phyloP scores from a whole-genome alignment of 1,139 yeast species.

The Kodamaea fungicola region DNA sequence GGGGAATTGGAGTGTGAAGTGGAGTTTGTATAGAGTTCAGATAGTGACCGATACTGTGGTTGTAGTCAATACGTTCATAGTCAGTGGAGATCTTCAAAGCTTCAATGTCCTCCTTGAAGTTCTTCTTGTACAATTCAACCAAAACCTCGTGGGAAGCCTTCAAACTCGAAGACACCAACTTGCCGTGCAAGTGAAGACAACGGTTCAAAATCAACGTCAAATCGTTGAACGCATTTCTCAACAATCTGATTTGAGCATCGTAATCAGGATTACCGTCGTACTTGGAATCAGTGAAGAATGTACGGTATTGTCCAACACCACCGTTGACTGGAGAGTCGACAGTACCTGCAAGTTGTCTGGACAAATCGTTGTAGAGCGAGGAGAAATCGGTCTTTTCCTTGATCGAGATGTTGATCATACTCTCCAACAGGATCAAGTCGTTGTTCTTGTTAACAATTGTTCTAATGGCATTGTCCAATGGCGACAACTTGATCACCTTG shows the following conservation, averaged over 20 bases:
- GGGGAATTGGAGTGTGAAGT: slow-evolving; percentile 7
- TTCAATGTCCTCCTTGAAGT: slow-evolving; percentile 65
- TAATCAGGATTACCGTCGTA: slow-evolving; percentile 41
- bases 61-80: slow-evolving; percentile 26
- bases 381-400: slow-evolving; percentile 52
- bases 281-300: slow-evolving; percentile 52
- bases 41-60: slow-evolving; percentile 19
- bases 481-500: slow-evolving; percentile 66
- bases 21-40: slow-evolving; percentile 7
- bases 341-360: slow-evolving; percentile 80
- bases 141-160: slow-evolving; percentile 64
- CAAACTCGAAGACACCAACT: slow-evolving; percentile 56
- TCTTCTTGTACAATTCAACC: slow-evolving; percentile 60
- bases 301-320: slow-evolving; percentile 81
- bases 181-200: slow-evolving; percentile 67
- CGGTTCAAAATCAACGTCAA: slow-evolving; percentile 63
- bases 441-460: slow-evolving; percentile 66
- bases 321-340: slow-evolving; percentile 93
- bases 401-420: slow-evolving; percentile 53
- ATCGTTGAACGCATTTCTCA: slow-evolving; percentile 65
- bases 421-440: slow-evolving; percentile 68
- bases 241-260: slow-evolving; percentile 42
- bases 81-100: slow-evolving; percentile 34
- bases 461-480: slow-evolving; percentile 77
- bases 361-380: slow-evolving; percentile 60